Conservation (phyloP, 192 early-diverging fungal species). For the Rhizophagus clarus region DNA sequence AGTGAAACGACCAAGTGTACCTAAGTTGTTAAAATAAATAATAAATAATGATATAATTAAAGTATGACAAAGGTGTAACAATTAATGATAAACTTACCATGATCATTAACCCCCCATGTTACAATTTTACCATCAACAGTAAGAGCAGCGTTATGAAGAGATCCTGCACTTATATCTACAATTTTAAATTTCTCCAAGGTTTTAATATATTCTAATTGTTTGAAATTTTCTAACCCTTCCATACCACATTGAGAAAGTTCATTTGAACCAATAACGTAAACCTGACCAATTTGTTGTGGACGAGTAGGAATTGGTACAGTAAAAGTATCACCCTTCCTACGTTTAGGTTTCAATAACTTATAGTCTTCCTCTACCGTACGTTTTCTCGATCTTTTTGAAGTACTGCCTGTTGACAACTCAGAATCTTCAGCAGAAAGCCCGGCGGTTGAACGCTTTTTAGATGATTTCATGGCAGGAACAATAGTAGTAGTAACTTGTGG, state of each 20-base stretch:
- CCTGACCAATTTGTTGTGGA: not conserved
- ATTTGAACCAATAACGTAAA: not conserved
- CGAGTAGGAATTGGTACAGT: not conserved
- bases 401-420: too few species aligned
- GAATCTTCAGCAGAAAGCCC: not conserved
- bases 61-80: not conserved
- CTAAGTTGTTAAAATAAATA: not conserved
- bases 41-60: too few species aligned
- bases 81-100: not conserved
- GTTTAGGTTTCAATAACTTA: not conserved
- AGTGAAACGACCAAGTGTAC: conserved; percentile 59
- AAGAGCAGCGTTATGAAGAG: conserved; percentile 16
- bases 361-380: not conserved
- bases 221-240: not conserved
- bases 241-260: not conserved
- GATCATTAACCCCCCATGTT: conserved; percentile 4
- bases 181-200: not conserved
- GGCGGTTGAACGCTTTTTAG: not conserved
- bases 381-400: not conserved
- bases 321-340: not conserved
- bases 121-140: conserved; percentile 15
- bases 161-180: not conserved
- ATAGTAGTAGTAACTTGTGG: not conserved
- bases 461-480: not conserved
- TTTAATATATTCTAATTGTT: not conserved